Evolutionary conservation across 2,329 filamentous ascomycete species (phyloP), one percentile per base, ranked within the genome.

Genomic region (Aspergillus unguis): DNA sequence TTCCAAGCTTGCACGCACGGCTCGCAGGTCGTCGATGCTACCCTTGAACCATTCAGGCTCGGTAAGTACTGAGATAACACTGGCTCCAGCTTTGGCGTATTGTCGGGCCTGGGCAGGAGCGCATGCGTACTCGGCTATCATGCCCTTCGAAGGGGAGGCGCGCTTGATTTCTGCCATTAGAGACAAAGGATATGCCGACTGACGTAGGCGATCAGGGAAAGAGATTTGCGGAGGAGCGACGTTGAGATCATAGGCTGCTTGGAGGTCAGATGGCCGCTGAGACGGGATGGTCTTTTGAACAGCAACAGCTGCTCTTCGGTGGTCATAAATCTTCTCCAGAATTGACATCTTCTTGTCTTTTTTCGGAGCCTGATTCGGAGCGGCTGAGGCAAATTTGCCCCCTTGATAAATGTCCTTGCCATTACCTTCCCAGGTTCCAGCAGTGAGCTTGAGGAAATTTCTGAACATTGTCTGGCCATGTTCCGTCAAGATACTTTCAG

Each of bases 41-140:
- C 94, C 94, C 75, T 96, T 97, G 79, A 99, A 99, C 94, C 94
- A 99, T 67, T 97, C 88, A 0, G 95, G 94, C 73, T 99, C 94
- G 0, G 94, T 99, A 43, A 99, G 81, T n/a, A 99, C 94, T 1
- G 94, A 97, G 60, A 99, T 99, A 36, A 95, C 90, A 68, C 92
- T 97, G 44, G 94, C 94, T 10, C 94, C 95, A 5, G 94, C 92
- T 47, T 94, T 81, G 7, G 95, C 94, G 70, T 99, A 99, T 61
- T 87, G 90, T 58, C 86, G 85, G 38, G 95, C 94, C 71, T 99
- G 94, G 4, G 86, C 85, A 26, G 94, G 91, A 7, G 94, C 94
- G 63, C 88, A 94, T 25, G 92, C 88, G 27, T 90, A 84, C 2
- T 95, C 80, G 0, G 92, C 90, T 57, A 99, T 97, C 36, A 95